Percentiles rank a stretch among this genome's conserved stretches.
These are phyloP conservation scores for Helichrysum umbraculigerum DNA, from an alignment of 129 eudicot genomes.

Conservation along the genomic window DNA sequence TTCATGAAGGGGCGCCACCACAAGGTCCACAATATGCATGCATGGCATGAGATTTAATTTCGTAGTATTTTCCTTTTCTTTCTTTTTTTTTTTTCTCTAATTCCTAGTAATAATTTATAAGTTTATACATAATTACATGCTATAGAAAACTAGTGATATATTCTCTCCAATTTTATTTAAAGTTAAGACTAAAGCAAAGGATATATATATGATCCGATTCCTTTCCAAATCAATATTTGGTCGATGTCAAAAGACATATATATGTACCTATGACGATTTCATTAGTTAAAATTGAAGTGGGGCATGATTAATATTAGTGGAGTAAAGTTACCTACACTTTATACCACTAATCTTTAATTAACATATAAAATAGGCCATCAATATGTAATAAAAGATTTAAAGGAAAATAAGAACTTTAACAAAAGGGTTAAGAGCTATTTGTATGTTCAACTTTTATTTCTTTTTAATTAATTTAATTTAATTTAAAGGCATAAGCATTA, in stretches of 20 bases:
- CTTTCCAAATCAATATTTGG: not conserved
- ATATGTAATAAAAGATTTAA: not conserved
- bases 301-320: constrained; percentile 13
- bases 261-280: constrained; percentile 15
- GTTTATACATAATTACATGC: not conserved
- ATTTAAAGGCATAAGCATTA: constrained; percentile 2
- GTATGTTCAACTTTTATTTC: not conserved
- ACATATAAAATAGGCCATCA: constrained; percentile 19
- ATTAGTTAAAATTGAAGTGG: not conserved
- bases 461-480: not conserved
- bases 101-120: no score
- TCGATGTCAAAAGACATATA: not conserved
- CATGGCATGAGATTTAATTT: no score
- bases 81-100: no score
- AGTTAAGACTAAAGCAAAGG: not conserved
- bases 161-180: not conserved
- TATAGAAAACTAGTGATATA: not conserved
- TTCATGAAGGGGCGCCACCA: no score
- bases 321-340: constrained; percentile 29
- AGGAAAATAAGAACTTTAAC: constrained; percentile 12
- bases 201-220: no score
- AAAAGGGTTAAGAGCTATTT: constrained; percentile 19
- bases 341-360: constrained; percentile 14
- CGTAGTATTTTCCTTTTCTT: no score
- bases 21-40: no score